A percentile compares a stretch with the other conserved stretches of the same genome.
These are phyloP conservation scores for Yamadazyma dushanensis DNA, from an alignment of 1,139 yeast genomes.

Conservation along the genomic window DNA sequence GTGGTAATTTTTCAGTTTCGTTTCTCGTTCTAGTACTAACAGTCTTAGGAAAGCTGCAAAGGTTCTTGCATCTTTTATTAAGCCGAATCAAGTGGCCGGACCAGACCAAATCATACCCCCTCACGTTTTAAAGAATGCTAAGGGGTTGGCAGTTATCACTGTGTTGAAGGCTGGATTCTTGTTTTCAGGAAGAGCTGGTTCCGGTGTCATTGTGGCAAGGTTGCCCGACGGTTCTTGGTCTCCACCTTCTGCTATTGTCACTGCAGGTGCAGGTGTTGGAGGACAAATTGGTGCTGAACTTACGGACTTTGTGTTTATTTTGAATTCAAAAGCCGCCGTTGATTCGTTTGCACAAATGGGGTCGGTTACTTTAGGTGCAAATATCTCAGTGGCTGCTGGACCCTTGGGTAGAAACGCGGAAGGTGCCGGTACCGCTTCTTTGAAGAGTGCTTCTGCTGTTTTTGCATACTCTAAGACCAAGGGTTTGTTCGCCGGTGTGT, in stretches of 20 bases:
- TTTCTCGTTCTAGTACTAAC: slow-evolving; percentile 10
- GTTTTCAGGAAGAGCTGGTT: slow-evolving; percentile 96
- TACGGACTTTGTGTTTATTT: slow-evolving; percentile 93
- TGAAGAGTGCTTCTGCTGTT: slow-evolving; percentile 85
- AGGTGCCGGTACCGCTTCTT: slow-evolving; percentile 94
- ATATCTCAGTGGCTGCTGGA: slow-evolving; percentile 96
- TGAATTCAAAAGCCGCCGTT: slow-evolving; percentile 85
- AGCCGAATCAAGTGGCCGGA: slow-evolving; percentile 93
- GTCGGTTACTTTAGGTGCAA: slow-evolving; percentile 92
- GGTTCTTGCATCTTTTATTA: slow-evolving; percentile 82
- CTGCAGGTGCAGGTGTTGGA: slow-evolving; percentile 99
- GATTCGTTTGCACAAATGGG: slow-evolving; percentile 94
- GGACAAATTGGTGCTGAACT: slow-evolving; percentile 96
- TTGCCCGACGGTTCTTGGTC: slow-evolving; percentile 96
- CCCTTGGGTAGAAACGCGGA: slow-evolving; percentile 97
- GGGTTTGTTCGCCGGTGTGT: slow-evolving; percentile 96
- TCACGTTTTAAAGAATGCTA: slow-evolving; percentile 80
- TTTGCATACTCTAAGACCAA: slow-evolving; percentile 94
- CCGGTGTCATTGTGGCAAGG: slow-evolving; percentile 93
- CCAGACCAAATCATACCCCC: slow-evolving; percentile 93
- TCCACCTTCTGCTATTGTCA: slow-evolving; percentile 93
- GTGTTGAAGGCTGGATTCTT: slow-evolving; percentile 95
- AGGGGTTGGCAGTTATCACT: slow-evolving; percentile 88
- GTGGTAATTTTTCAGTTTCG: neutral
- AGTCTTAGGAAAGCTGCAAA: slow-evolving; percentile 84